Percentiles rank a stretch among this genome's conserved stretches.
Evolutionary conservation across 768 basidiomycete genomes (phyloP).

Genomic region (Phylloporus sp.): DNA sequence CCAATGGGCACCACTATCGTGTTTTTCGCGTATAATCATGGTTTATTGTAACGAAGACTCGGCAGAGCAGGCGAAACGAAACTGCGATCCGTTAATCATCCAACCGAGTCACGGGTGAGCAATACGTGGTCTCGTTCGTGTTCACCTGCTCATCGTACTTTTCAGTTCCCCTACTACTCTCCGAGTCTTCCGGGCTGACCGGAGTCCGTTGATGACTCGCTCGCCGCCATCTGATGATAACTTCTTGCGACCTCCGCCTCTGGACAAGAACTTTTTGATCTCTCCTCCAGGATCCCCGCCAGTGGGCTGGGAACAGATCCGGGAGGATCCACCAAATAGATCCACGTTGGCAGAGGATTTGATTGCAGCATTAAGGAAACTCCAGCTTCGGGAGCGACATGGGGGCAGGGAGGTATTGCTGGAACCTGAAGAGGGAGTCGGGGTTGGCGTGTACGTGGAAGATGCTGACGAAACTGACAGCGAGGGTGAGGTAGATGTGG

Average conservation of each 20-base stretch:
- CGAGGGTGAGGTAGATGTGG: constrained; percentile 25
- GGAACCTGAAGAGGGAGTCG: constrained; percentile 62
- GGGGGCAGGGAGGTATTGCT: constrained; percentile 52
- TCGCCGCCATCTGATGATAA: constrained; percentile 27
- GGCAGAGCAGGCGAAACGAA: constrained; percentile 62
- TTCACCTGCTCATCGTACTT: constrained; percentile 8
- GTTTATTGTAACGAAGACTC: constrained; percentile 64
- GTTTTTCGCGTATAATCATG: constrained; percentile 77
- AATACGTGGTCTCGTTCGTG: constrained; percentile 4
- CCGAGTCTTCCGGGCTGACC: constrained; percentile 70
- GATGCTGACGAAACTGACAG: constrained; percentile 49
- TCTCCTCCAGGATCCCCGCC: constrained; percentile 98
- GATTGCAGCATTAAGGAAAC: constrained; percentile 65
- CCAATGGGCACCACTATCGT: constrained; percentile 83
- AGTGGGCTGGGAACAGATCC: constrained; percentile 90
- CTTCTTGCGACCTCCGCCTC: constrained; percentile 62
- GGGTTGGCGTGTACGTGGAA: constrained; percentile 76
- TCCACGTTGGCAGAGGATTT: constrained; percentile 85
- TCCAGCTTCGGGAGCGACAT: constrained; percentile 51
- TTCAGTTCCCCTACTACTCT: constrained; percentile 47
- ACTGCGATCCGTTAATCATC: constrained; percentile 60
- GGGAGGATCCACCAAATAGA: constrained; percentile 85
- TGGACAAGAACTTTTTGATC: constrained; percentile 94
- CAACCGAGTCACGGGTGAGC: constrained; percentile 51
- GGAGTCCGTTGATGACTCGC: constrained; percentile 51